Percentiles rank a stretch among this genome's conserved stretches.
Evolutionary conservation across 257 asterid species (phyloP).

Genomic region (Solanum ossicruentum): DNA sequence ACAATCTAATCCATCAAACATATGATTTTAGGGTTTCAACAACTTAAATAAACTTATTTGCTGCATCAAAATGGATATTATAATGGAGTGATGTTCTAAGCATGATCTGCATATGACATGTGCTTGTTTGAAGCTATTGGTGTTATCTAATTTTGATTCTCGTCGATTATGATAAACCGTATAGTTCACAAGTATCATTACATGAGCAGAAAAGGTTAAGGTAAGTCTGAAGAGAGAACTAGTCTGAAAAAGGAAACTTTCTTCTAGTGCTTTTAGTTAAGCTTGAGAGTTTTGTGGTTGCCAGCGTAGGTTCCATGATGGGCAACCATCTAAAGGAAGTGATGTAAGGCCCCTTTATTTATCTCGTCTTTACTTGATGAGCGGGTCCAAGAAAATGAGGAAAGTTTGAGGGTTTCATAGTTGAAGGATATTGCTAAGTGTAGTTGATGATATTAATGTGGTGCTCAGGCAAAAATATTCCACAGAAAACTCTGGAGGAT

Average conservation of each 20-base stretch:
- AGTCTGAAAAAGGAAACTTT: neutral
- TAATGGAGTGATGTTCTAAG: neutral
- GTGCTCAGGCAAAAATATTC: neutral
- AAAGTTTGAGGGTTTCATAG: neutral
- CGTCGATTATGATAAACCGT: neutral
- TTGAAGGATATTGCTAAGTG: neutral
- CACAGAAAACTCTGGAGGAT: neutral
- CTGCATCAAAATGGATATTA: neutral
- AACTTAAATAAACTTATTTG: neutral
- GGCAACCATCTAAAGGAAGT: neutral
- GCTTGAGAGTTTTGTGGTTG: neutral
- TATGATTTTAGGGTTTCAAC: neutral
- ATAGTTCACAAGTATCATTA: neutral
- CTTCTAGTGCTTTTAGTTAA: neutral
- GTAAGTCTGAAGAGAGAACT: neutral
- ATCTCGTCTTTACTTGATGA: neutral
- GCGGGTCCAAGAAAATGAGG: neutral
- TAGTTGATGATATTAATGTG: neutral
- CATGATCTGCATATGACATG: neutral
- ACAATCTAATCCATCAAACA: neutral
- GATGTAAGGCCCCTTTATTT: neutral
- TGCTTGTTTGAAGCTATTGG: neutral
- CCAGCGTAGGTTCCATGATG: neutral
- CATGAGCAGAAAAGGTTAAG: neutral
- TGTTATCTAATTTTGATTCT: neutral